Evolutionary conservation across 495 filamentous ascomycete species (phyloP).

Genomic region (Penicillium salamii): DNA sequence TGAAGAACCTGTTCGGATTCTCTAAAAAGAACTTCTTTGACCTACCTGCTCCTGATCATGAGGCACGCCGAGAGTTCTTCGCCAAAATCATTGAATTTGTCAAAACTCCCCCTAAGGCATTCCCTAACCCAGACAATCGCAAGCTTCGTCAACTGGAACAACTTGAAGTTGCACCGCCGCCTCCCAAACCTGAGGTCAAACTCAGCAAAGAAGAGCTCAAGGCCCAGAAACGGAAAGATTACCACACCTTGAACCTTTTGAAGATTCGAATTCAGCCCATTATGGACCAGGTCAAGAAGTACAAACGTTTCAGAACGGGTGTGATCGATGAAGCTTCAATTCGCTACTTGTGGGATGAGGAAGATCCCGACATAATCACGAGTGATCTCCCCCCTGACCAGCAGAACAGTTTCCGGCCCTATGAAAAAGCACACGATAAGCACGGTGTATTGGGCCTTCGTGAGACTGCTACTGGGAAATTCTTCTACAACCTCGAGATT

Average conservation of each 20-base stretch:
- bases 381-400: conserved; percentile 67
- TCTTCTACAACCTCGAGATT: conserved; percentile 93
- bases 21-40: conserved; percentile 73
- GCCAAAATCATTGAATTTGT: conserved; percentile 67
- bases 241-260: conserved; percentile 73
- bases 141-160: conserved; percentile 79
- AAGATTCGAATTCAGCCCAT: conserved; percentile 86
- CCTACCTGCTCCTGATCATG: conserved; percentile 61
- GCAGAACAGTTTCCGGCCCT: conserved; percentile 61
- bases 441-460: conserved; percentile 69
- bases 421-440: conserved; percentile 68
- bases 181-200: conserved; percentile 52
- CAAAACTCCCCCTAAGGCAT: conserved; percentile 72
- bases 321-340: conserved; percentile 71
- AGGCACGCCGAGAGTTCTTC: conserved; percentile 75
- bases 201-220: conserved; percentile 73
- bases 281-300: conserved; percentile 91
- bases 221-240: conserved; percentile 75
- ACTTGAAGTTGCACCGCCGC: conserved; percentile 70
- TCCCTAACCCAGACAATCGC: conserved; percentile 79
- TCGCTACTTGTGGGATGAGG: conserved; percentile 76
- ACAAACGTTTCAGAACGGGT: conserved; percentile 78
- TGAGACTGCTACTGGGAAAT: conserved; percentile 69
- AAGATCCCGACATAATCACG: conserved; percentile 74
- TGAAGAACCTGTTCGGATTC: conserved; percentile 78